phyloP scores from a whole-genome alignment of 495 filamentous ascomycete species.

The Parathielavia appendiculata region DNA sequence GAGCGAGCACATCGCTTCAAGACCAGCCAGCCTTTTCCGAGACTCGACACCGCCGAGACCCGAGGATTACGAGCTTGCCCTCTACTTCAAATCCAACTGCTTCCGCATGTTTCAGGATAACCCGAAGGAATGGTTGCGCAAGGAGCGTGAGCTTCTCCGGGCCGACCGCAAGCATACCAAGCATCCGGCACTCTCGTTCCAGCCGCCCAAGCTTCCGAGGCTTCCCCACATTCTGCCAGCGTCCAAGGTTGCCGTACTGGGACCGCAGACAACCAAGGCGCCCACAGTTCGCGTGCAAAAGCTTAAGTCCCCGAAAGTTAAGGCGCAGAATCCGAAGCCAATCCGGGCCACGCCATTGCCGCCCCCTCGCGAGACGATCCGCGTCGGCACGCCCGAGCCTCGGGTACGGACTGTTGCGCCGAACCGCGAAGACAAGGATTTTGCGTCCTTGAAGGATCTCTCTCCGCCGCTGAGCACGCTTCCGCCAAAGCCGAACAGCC shows the following conservation, averaged over 20 bases:
- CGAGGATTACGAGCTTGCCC: slow-evolving; percentile 63
- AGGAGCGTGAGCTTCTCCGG: slow-evolving; percentile 56
- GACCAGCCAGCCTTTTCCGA: slow-evolving; percentile 52
- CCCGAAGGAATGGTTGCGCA: slow-evolving; percentile 54
- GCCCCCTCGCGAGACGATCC: slow-evolving; percentile 28
- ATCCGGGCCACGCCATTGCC: slow-evolving; percentile 27
- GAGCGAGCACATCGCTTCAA: slow-evolving; percentile 61
- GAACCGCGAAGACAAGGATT: slow-evolving; percentile 83
- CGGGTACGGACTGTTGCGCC: slow-evolving; percentile 38
- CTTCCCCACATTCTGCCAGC: slow-evolving; percentile 42
- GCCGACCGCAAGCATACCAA: slow-evolving; percentile 45
- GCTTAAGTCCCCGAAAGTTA: slow-evolving; percentile 26
- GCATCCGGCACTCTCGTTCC: slow-evolving; percentile 27
- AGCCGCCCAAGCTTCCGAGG: slow-evolving; percentile 27
- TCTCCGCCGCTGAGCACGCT: slow-evolving; percentile 69
- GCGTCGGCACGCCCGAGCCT: slow-evolving; percentile 46
- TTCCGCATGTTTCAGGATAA: slow-evolving; percentile 55
- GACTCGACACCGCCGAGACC: slow-evolving; percentile 57
- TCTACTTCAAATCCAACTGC: slow-evolving; percentile 63
- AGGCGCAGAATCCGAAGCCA: slow-evolving; percentile 29
- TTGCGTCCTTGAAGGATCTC: slow-evolving; percentile 68
- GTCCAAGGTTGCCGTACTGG: slow-evolving; percentile 33
- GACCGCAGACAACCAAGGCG: slow-evolving; percentile 39
- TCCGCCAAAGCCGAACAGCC: slow-evolving; percentile 52
- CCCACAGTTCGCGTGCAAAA: slow-evolving; percentile 43